Percentiles rank a stretch among this genome's conserved stretches.
phyloP scores from a whole-genome alignment of 176 grass and related monocot genomes.

The Oryza glaberrima region DNA sequence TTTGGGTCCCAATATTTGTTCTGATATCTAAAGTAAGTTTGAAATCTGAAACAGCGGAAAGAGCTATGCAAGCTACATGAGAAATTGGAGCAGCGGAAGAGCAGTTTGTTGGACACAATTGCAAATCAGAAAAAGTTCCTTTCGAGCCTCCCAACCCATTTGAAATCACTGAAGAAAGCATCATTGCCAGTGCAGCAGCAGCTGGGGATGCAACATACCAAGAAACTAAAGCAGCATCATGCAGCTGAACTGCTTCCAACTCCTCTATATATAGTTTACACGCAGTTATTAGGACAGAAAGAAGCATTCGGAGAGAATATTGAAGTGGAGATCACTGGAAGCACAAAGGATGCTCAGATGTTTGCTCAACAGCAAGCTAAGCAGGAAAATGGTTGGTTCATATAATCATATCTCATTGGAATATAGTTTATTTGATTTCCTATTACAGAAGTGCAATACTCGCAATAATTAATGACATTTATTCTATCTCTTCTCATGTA shows the following conservation, averaged over 20 bases:
- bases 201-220: constrained; percentile 86
- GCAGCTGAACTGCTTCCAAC: constrained; percentile 83
- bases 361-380: constrained; percentile 82
- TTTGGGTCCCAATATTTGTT: constrained; percentile 22
- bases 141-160: constrained; percentile 86
- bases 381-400: constrained; percentile 65
- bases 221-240: constrained; percentile 91
- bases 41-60: constrained; percentile 66
- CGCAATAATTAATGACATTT: constrained; percentile 2
- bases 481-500: background rate
- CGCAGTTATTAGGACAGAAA: constrained; percentile 90
- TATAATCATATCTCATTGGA: constrained; percentile 4
- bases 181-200: constrained; percentile 95
- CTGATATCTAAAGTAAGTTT: constrained; percentile 35
- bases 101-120: constrained; percentile 68
- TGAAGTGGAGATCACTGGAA: constrained; percentile 90
- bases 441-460: background rate
- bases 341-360: constrained; percentile 82
- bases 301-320: constrained; percentile 97
- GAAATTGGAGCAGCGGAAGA: constrained; percentile 72
- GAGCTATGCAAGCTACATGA: constrained; percentile 88
- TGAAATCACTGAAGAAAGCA: constrained; percentile 99
- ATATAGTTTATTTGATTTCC: constrained; percentile 25
- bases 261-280: constrained; percentile 84
- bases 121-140: constrained; percentile 88